Evolutionary conservation across 2,329 filamentous ascomycete genomes (phyloP), one percentile per base, ranked within the genome.

Genomic region (Aspergillus piperis): DNA sequence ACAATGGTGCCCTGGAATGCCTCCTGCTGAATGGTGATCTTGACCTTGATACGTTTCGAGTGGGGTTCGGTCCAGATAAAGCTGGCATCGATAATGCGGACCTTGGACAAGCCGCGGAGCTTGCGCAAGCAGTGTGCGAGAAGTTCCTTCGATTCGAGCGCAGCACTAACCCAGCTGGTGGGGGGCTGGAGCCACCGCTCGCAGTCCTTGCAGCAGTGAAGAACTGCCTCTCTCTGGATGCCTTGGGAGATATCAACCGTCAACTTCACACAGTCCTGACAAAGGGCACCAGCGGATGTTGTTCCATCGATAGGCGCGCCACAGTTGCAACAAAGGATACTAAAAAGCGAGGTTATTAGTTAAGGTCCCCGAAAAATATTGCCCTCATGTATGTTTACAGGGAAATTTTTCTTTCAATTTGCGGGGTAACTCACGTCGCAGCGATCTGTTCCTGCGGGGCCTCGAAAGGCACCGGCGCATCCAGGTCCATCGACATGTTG

Each of bases 51-150:
- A 74, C 95, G 84, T 72, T 92, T 85, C 70, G 93, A 97, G 80
- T 99, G 95, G 10, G 95, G 94, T 78, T 99, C 95, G 1, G 95
- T 99, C 95, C 95, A 99, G 73, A 98, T 90, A 74, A 98, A 99
- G 70, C 88, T 90, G 50, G 95, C 95, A 75, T 99, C 95, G 71
- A 97, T 93, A 71, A 99, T 95, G 63, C 95, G 86, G 67, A 96
- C 91, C 81, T 95, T 96, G 75, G 89, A 87, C 64, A 99, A 80
- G 30, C 93, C 93, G 65, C 90, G 84, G 64, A 99, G 80, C 77
- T 95, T 96, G 73, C 92, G 89, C 66, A 99, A 82, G 77, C 95
- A 99, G 50, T 99, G 81, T 5, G 95, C 93, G 56, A 99, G 84
- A 60, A 99, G 84, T 80, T 99, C 95, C 78, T 93, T 88, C 47